phyloP scores from a whole-genome alignment of 2,329 filamentous ascomycete species.

The Ophioceras dolichostomum region DNA sequence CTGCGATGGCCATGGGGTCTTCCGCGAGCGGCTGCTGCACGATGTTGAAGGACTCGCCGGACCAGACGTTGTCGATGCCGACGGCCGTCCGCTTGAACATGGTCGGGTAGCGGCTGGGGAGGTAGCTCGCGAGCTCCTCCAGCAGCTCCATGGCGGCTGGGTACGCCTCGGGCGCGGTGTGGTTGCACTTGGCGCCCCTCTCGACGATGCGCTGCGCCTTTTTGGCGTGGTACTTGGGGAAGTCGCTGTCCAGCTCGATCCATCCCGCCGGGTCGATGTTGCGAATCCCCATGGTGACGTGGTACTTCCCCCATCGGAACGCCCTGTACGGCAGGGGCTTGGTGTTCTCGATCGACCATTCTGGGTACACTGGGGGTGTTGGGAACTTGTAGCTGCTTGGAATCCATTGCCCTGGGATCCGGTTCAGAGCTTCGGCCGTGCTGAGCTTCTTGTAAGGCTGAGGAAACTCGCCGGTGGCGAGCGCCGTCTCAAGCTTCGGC shows the following conservation, averaged over 20 bases:
- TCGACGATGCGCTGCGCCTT: constrained; percentile 58
- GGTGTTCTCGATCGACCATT: constrained; percentile 57
- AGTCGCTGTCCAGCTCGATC: constrained; percentile 80
- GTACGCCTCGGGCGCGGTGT: constrained; percentile 57
- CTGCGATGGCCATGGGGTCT: constrained; percentile 67
- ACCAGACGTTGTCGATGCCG: constrained; percentile 60
- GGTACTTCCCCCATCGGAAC: constrained; percentile 66
- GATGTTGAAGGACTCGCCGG: constrained; percentile 61
- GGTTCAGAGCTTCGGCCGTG: too few species aligned
- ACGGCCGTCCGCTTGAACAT: constrained; percentile 52
- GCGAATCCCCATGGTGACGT: constrained; percentile 68
- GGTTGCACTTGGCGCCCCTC: constrained; percentile 54
- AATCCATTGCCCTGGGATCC: constrained; percentile 33
- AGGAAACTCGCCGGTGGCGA: too few species aligned
- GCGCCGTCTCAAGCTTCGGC: too few species aligned
- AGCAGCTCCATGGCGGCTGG: constrained; percentile 64
- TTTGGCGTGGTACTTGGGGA: constrained; percentile 56
- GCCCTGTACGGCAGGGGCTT: constrained; percentile 68
- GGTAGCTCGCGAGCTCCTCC: constrained; percentile 58
- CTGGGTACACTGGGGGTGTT: constrained; percentile 45
- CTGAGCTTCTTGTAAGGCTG: too few species aligned
- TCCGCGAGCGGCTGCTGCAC: constrained; percentile 50
- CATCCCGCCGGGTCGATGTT: constrained; percentile 58
- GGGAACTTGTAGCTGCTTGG: constrained; percentile 48
- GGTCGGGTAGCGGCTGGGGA: constrained; percentile 62